Evolutionary conservation across 495 filamentous ascomycete genomes (phyloP).

Genomic region (Penicillium lividum): DNA sequence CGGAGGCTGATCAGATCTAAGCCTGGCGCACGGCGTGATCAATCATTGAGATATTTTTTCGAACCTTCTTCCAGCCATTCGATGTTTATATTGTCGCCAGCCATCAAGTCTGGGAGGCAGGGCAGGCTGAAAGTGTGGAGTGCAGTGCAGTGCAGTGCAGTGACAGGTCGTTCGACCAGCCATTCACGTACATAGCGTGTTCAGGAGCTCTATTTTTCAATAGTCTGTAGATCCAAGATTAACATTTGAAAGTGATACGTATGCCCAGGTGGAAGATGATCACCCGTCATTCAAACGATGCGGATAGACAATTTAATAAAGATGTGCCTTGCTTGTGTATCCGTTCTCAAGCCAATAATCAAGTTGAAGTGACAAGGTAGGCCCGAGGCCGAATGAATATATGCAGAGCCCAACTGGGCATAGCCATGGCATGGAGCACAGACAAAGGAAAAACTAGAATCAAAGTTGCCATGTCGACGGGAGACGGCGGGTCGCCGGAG

Average conservation of each 20-base stretch:
- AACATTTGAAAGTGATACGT: neutral
- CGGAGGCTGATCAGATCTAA: neutral
- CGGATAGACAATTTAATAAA: neutral
- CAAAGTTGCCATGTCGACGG: neutral
- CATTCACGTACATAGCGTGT: conserved; percentile 13
- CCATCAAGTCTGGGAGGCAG: neutral
- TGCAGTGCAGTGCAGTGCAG: conserved; percentile 8
- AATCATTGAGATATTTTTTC: neutral
- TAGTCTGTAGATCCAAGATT: conserved; percentile 8
- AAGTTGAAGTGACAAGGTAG: neutral
- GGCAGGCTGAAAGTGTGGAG: neutral
- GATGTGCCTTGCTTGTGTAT: neutral
- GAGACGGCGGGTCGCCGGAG: neutral
- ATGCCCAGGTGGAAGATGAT: too few relatives aligned
- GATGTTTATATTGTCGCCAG: neutral
- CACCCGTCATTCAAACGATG: too few relatives aligned
- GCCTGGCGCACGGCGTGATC: neutral
- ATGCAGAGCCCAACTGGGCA: neutral
- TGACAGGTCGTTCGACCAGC: conserved; percentile 19
- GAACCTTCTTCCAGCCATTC: conserved; percentile 4
- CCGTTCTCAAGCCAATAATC: neutral
- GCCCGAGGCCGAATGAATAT: neutral
- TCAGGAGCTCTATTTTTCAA: conserved; percentile 17
- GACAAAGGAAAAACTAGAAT: neutral
- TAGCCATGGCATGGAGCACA: neutral